Evolutionary conservation across 805 yeast genomes (phyloP).

Genomic region (Hanseniaspora osmophila): DNA sequence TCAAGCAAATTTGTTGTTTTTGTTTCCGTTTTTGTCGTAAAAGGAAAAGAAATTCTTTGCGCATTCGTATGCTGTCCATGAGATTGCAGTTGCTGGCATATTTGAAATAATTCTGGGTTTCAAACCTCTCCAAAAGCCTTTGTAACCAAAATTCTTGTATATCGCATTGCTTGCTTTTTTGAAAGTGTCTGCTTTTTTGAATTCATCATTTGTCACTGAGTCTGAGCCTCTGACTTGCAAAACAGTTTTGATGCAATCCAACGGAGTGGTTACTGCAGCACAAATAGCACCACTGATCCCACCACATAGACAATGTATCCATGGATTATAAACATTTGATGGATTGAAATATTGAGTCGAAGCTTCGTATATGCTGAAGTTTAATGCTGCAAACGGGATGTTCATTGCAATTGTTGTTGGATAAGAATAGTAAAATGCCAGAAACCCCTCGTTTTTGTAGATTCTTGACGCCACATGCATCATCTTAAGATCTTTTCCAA

Average conservation of each 20-base stretch:
- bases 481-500: constrained; percentile 9
- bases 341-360: constrained; percentile 73
- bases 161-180: constrained; percentile 56
- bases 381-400: constrained; percentile 88
- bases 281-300: constrained; percentile 90
- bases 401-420: constrained; percentile 88
- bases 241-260: constrained; percentile 85
- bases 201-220: constrained; percentile 24
- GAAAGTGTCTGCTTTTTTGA: constrained; percentile 49
- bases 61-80: constrained; percentile 97
- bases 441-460: constrained; percentile 48
- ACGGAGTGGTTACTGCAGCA: constrained; percentile 87
- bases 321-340: constrained; percentile 63
- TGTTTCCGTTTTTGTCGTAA: neutral
- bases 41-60: constrained; percentile 42
- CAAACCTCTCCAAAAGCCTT: constrained; percentile 71
- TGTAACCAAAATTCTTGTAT: constrained; percentile 41
- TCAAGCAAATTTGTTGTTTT: neutral
- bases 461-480: constrained; percentile 26
- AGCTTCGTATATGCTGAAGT: constrained; percentile 84
- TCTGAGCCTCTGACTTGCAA: constrained; percentile 64
- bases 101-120: constrained; percentile 84
- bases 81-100: constrained; percentile 90
- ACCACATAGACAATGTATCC: constrained; percentile 83
- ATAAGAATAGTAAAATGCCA: constrained; percentile 82